A percentile compares a stretch with the other conserved stretches of the same genome.
These are phyloP conservation scores for Jackrogersella minutella DNA, from an alignment of 495 filamentous ascomycete genomes.

Conservation along the genomic window DNA sequence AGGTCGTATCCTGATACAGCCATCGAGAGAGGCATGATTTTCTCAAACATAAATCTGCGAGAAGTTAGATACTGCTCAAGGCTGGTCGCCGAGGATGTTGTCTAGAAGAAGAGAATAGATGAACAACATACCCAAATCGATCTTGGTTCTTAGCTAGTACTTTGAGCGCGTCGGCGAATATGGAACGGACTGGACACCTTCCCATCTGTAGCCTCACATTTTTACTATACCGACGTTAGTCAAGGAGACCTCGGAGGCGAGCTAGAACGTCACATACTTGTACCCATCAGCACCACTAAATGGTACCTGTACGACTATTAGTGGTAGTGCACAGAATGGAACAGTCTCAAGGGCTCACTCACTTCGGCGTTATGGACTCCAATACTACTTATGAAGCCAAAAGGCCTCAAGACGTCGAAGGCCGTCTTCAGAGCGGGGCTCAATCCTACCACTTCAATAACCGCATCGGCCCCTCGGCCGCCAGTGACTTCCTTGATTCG, in stretches of 20 bases:
- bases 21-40: constrained; percentile 86
- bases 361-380: constrained; percentile 93
- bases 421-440: constrained; percentile 82
- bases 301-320: constrained; percentile 65
- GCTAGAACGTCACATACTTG: constrained; percentile 50
- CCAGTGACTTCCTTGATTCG: constrained; percentile 80
- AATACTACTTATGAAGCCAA: constrained; percentile 85
- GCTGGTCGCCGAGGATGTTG: background rate
- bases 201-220: constrained; percentile 94
- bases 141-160: constrained; percentile 85
- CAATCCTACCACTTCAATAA: constrained; percentile 91
- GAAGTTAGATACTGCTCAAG: constrained; percentile 2
- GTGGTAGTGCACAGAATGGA: background rate
- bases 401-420: constrained; percentile 87
- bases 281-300: constrained; percentile 87
- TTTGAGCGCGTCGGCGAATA: constrained; percentile 80
- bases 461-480: constrained; percentile 86
- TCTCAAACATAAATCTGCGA: constrained; percentile 87
- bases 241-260: background rate
- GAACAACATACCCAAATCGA: constrained; percentile 73
- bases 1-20: constrained; percentile 90
- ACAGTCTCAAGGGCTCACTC: constrained; percentile 9
- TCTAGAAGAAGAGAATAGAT: background rate
- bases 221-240: constrained; percentile 60
- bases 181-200: constrained; percentile 86